Conservation (phyloP, 2,329 filamentous ascomycete species). For the Phaeoacremonium minimum region DNA sequence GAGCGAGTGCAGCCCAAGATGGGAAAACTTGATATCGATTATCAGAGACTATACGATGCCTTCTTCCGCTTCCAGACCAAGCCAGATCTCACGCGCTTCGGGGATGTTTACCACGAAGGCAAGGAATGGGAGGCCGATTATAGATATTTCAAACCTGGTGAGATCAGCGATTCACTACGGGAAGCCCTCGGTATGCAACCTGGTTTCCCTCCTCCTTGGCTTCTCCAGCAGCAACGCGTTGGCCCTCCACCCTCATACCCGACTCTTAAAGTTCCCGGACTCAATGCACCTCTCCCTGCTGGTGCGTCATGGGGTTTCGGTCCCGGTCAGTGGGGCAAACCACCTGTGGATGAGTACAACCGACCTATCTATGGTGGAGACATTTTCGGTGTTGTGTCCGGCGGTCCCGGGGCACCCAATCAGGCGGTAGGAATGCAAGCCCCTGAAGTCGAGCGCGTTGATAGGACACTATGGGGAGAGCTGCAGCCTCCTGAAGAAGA, state of each 20-base stretch:
- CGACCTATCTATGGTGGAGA: conserved; percentile 89
- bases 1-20: conserved; percentile 94
- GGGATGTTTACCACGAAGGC: conserved; percentile 99
- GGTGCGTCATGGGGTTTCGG: conserved; percentile 94
- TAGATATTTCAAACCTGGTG: conserved; percentile 82
- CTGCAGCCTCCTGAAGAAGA: conserved; percentile 74
- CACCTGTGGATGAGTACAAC: conserved; percentile 90
- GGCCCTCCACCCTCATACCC: conserved; percentile 94
- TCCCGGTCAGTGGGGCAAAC: conserved; percentile 93
- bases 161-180: conserved; percentile 82
- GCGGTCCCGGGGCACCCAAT: conserved; percentile 26
- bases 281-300: conserved; percentile 87
- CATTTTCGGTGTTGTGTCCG: conserved; percentile 72
- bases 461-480: conserved; percentile 89
- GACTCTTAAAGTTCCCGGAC: conserved; percentile 86
- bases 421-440: conserved; percentile 11
- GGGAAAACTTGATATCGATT: conserved; percentile 96
- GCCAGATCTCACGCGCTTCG: conserved; percentile 87
- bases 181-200: conserved; percentile 93
- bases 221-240: conserved; percentile 93
- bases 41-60: conserved; percentile 95
- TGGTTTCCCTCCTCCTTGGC: conserved; percentile 90
- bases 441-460: conserved; percentile 68
- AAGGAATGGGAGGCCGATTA: conserved; percentile 97
- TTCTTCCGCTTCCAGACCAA: conserved; percentile 99